phyloP scores from a whole-genome alignment of 2,329 filamentous ascomycete species.

The Raffaelea albimanens region DNA sequence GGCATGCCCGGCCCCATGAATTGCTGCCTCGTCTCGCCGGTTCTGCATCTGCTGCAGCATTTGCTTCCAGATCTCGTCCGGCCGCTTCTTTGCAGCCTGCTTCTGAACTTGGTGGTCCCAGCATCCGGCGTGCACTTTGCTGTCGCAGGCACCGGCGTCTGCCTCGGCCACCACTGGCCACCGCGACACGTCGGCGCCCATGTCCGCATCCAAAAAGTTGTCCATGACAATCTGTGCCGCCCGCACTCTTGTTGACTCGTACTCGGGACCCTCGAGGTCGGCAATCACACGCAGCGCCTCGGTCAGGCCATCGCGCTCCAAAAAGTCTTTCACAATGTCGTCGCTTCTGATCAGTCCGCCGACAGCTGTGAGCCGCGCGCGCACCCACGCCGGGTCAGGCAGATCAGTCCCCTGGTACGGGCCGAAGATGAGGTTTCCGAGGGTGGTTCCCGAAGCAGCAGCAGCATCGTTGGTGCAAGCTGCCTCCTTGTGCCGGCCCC shows the following conservation, averaged over 20 bases:
- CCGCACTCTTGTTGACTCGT: slow-evolving; percentile 42
- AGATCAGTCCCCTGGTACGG: slow-evolving; percentile 18
- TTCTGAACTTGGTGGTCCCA: slow-evolving; percentile 42
- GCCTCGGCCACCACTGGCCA: slow-evolving; percentile 29
- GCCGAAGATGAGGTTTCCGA: slow-evolving; percentile 32
- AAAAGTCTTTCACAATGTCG: slow-evolving; percentile 43
- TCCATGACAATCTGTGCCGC: slow-evolving; percentile 52
- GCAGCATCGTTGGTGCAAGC: slow-evolving; percentile 23
- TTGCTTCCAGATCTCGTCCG: slow-evolving; percentile 10
- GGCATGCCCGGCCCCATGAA: slow-evolving; percentile 13
- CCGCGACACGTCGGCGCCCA: slow-evolving; percentile 47
- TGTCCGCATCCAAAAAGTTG: slow-evolving; percentile 56
- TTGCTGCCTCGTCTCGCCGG: slow-evolving; percentile 23
- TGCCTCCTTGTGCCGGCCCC: slow-evolving; percentile 30
- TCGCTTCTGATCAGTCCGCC: slow-evolving; percentile 47
- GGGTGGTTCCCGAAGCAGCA: neutral
- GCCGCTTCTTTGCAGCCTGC: slow-evolving; percentile 23
- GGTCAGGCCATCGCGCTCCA: slow-evolving; percentile 43
- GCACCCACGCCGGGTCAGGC: slow-evolving; percentile 18
- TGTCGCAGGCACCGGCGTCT: slow-evolving; percentile 16
- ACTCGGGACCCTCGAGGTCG: slow-evolving; percentile 30
- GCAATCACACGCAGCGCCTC: slow-evolving; percentile 42
- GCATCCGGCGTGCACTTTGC: slow-evolving; percentile 31
- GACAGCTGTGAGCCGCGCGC: slow-evolving; percentile 38
- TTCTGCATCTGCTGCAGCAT: slow-evolving; percentile 17